These are phyloP conservation scores for Fusarium nodosum DNA, from an alignment of 2,329 filamentous ascomycete genomes.

Conservation along the genomic window DNA sequence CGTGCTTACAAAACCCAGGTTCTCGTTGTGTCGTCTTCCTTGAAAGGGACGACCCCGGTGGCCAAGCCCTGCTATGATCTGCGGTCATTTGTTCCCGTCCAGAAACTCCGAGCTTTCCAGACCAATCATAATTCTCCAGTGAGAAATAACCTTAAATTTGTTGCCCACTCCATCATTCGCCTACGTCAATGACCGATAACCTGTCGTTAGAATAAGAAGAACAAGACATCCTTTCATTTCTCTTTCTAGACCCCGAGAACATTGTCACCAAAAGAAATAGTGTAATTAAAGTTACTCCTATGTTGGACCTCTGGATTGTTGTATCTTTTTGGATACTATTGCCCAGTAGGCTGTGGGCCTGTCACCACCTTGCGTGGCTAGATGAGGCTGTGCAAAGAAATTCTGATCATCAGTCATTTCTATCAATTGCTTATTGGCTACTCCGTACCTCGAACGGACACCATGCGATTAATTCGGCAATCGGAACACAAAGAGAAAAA, in stretches of 20 bases:
- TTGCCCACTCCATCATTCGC: slow-evolving; percentile 2
- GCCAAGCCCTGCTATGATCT: slow-evolving; percentile 31
- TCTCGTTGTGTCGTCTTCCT: slow-evolving; percentile 3
- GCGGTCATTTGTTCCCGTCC: slow-evolving; percentile 17
- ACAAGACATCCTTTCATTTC: background rate
- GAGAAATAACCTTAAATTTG: slow-evolving; percentile 42
- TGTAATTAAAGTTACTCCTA: background rate
- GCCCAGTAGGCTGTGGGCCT: background rate
- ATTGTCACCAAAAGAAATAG: background rate
- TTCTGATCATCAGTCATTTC: background rate
- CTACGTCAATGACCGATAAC: slow-evolving; percentile 13
- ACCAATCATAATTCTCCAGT: slow-evolving; percentile 28
- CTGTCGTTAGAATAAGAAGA: background rate
- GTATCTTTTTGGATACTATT: background rate
- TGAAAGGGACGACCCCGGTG: slow-evolving; percentile 17
- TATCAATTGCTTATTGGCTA: slow-evolving; percentile 19
- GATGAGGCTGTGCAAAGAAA: slow-evolving; percentile 46
- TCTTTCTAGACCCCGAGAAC: background rate
- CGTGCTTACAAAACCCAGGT: background rate
- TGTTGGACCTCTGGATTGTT: background rate
- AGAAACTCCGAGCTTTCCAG: slow-evolving; percentile 3
- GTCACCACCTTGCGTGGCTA: slow-evolving; percentile 19
- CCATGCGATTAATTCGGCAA: background rate
- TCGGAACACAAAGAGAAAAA: background rate
- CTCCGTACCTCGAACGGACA: slow-evolving; percentile 18